A percentile compares a stretch with the other conserved stretches of the same genome.
phyloP scores from a whole-genome alignment of 2,329 filamentous ascomycete species.

The Acarospora socialis region DNA sequence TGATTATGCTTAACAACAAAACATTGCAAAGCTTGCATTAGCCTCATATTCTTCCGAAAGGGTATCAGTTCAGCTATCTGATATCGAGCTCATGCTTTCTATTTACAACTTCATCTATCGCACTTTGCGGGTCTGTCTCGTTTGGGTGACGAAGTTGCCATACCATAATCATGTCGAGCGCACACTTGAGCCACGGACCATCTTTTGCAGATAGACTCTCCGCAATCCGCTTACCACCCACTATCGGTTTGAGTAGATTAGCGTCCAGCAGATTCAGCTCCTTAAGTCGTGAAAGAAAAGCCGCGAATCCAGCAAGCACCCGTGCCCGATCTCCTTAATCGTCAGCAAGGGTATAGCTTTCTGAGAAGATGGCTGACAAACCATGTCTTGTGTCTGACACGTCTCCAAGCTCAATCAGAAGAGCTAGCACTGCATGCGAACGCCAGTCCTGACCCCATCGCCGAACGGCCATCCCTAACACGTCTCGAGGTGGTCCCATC shows the following conservation, averaged over 20 bases:
- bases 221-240: slow-evolving; percentile 63
- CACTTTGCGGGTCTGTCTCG: slow-evolving; percentile 42
- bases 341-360: background rate
- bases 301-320: slow-evolving; percentile 36
- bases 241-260: slow-evolving; percentile 45
- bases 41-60: too few relatives aligned
- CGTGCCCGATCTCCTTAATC: slow-evolving; percentile 2
- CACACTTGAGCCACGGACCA: slow-evolving; percentile 71
- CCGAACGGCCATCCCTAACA: slow-evolving; percentile 61
- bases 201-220: slow-evolving; percentile 52
- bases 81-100: slow-evolving; percentile 38
- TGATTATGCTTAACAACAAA: too few relatives aligned
- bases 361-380: too few relatives aligned
- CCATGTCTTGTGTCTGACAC: too few relatives aligned
- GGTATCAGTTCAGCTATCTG: too few relatives aligned
- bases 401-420: slow-evolving; percentile 46
- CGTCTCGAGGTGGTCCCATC: slow-evolving; percentile 30
- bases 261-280: slow-evolving; percentile 35
- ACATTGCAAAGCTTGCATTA: too few relatives aligned
- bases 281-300: slow-evolving; percentile 38
- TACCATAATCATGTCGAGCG: slow-evolving; percentile 63
- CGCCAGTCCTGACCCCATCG: slow-evolving; percentile 61
- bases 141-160: slow-evolving; percentile 80
- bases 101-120: slow-evolving; percentile 44
- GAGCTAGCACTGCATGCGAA: slow-evolving; percentile 52